These are phyloP conservation scores for Periconia sp. DNA, from an alignment of 2,329 filamentous ascomycete species.

Conservation along the genomic window DNA sequence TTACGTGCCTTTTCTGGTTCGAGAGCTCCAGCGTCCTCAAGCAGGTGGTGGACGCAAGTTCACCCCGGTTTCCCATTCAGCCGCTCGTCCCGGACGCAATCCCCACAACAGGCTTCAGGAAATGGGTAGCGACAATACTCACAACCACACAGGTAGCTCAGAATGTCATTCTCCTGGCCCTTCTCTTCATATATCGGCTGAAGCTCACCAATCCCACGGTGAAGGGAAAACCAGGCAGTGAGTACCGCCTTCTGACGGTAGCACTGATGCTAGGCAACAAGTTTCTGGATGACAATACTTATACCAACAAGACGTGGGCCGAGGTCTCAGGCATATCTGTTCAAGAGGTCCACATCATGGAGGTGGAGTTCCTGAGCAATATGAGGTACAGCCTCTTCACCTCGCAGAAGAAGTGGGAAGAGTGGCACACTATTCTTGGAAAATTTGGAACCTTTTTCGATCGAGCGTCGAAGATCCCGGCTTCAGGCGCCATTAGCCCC, in stretches of 20 bases:
- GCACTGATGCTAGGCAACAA: constrained; percentile 98
- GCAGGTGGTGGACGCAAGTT: constrained; percentile 69
- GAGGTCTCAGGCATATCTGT: constrained; percentile 95
- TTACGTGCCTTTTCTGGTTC: constrained; percentile 98
- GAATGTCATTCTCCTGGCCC: constrained; percentile 88
- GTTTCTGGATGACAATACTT: constrained; percentile 98
- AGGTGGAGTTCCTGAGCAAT: constrained; percentile 99
- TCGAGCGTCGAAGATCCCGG: constrained; percentile 62
- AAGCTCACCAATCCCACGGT: constrained; percentile 90
- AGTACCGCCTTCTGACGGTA: constrained; percentile 90
- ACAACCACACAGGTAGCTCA: constrained; percentile 95
- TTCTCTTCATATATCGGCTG: constrained; percentile 91
- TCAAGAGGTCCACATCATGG: constrained; percentile 97
- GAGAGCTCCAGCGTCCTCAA: constrained; percentile 82
- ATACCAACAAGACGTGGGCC: constrained; percentile 99
- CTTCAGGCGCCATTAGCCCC: constrained; percentile 47
- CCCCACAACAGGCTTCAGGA: constrained; percentile 80
- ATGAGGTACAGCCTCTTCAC: constrained; percentile 94
- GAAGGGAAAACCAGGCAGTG: constrained; percentile 89
- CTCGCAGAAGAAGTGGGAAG: constrained; percentile 83
- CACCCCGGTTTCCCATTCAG: constrained; percentile 51
- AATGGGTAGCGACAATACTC: constrained; percentile 91
- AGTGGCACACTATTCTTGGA: constrained; percentile 83
- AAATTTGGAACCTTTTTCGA: constrained; percentile 86
- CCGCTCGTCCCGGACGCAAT: constrained; percentile 73